phyloP scores from a whole-genome alignment of 495 filamentous ascomycete genomes.

The Penicillium odoratum region DNA sequence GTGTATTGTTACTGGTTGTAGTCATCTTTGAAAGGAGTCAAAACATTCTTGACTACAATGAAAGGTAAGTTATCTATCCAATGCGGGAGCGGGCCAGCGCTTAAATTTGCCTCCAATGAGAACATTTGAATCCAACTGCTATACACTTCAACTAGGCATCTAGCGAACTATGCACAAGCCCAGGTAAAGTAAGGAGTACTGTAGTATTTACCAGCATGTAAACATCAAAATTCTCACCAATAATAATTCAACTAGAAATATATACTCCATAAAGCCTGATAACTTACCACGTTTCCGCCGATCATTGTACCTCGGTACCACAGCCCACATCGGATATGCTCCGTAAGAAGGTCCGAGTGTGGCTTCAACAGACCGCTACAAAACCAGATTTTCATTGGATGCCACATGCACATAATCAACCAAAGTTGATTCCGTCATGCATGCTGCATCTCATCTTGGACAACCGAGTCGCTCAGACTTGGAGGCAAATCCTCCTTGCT shows the following conservation, averaged over 20 bases:
- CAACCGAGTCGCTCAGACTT: conserved; percentile 23
- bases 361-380: conserved; percentile 7
- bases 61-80: too few relatives aligned
- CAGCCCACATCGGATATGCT: conserved; percentile 17
- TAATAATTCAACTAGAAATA: neutral
- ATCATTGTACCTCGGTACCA: neutral
- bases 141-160: too few relatives aligned
- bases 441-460: conserved; percentile 7
- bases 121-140: too few relatives aligned
- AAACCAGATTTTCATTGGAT: conserved; percentile 1
- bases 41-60: too few relatives aligned
- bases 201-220: neutral
- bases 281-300: neutral
- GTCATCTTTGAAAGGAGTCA: too few relatives aligned
- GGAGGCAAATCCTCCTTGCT: conserved; percentile 64
- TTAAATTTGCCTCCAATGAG: too few relatives aligned
- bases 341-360: conserved; percentile 10
- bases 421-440: conserved; percentile 3
- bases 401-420: conserved; percentile 1
- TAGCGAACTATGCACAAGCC: too few relatives aligned
- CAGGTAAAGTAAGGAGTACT: too few relatives aligned
- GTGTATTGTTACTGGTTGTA: too few relatives aligned
- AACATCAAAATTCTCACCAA: neutral
- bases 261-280: neutral
- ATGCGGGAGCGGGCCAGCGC: too few relatives aligned